These are phyloP conservation scores for Ceratocystis papillata DNA, from an alignment of 2,329 filamentous ascomycete species.

Conservation along the genomic window DNA sequence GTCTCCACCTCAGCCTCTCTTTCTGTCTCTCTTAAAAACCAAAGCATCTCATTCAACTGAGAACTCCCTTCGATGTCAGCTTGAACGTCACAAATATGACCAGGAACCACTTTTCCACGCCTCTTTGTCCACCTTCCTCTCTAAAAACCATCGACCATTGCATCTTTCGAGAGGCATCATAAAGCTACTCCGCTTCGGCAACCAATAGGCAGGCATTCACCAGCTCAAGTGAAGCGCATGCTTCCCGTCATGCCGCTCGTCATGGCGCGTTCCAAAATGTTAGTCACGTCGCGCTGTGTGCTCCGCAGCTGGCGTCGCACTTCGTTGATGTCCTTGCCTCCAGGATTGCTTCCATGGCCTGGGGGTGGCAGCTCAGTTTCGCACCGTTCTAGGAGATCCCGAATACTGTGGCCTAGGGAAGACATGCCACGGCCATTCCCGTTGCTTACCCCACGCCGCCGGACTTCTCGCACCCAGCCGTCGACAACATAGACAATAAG, in stretches of 20 bases:
- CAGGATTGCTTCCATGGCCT: constrained; percentile 36
- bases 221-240: constrained; percentile 38
- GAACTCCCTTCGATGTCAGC: too few relatives aligned
- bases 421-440: constrained; percentile 28
- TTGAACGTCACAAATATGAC: background rate
- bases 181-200: background rate
- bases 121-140: background rate
- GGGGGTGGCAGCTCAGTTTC: constrained; percentile 37
- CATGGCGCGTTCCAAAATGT: constrained; percentile 34
- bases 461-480: constrained; percentile 41
- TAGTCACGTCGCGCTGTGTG: constrained; percentile 37
- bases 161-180: background rate
- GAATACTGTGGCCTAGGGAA: constrained; percentile 34
- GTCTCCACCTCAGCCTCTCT: background rate
- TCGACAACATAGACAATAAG: constrained; percentile 43
- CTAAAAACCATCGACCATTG: background rate
- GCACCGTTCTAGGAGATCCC: constrained; percentile 42
- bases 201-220: background rate
- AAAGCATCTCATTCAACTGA: background rate
- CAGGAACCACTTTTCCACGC: constrained; percentile 2
- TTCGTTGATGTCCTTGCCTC: constrained; percentile 38
- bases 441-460: constrained; percentile 35
- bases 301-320: constrained; percentile 36
- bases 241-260: constrained; percentile 33
- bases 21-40: background rate